These are phyloP conservation scores for Actinomortierella wolfii DNA, from an alignment of 371 early-diverging fungal genomes.

Conservation along the genomic window DNA sequence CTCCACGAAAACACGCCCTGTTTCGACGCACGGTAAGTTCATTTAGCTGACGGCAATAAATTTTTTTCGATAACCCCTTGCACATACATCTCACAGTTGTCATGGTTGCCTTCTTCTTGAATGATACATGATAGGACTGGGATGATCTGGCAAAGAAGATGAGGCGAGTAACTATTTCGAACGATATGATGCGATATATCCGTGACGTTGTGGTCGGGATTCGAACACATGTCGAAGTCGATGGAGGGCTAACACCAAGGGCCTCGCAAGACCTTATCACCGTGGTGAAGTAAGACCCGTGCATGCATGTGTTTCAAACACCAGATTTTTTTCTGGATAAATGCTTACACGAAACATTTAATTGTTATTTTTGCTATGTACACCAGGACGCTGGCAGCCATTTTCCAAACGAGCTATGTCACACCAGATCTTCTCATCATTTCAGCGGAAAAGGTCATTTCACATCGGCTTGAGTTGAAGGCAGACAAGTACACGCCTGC, in stretches of 20 bases:
- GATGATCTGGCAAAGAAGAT: conserved; percentile 53
- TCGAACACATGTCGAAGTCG: conserved; percentile 62
- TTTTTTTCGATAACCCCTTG: neutral
- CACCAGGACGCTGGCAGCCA: conserved; percentile 55
- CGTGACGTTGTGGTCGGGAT: conserved; percentile 67
- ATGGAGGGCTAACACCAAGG: conserved; percentile 64
- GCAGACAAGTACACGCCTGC: conserved; percentile 5
- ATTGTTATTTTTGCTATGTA: neutral
- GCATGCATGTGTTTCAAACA: no score
- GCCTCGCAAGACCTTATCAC: conserved; percentile 60
- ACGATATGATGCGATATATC: conserved; percentile 63
- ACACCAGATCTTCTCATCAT: conserved; percentile 65
- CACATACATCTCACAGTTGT: conserved; percentile 3
- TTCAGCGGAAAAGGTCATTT: conserved; percentile 62
- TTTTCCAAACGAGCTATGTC: conserved; percentile 59
- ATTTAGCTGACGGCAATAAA: no score
- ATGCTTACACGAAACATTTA: neutral
- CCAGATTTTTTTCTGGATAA: no score
- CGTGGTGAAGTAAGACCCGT: conserved; percentile 56
- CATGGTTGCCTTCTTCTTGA: conserved; percentile 8
- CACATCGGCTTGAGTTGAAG: conserved; percentile 51
- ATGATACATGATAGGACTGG: conserved; percentile 52
- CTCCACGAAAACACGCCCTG: conserved; percentile 23
- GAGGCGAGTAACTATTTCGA: conserved; percentile 56
- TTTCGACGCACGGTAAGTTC: conserved; percentile 25